Evolutionary conservation across 768 basidiomycete genomes (phyloP).

Genomic region (Coprinellus aureogranulatus): DNA sequence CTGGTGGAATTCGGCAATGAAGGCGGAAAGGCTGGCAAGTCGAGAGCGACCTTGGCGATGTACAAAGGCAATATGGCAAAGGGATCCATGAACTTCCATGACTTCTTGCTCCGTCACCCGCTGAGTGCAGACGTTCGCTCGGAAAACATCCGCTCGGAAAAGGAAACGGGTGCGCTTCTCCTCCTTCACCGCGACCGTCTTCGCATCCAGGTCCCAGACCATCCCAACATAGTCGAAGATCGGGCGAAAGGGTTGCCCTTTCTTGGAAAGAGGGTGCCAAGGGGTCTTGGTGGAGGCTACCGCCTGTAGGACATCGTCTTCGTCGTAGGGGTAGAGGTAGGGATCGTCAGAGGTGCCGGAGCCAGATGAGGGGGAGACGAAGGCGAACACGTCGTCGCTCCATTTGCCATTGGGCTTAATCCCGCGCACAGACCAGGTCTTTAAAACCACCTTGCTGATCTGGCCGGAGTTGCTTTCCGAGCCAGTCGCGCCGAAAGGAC

Average conservation of each 20-base stretch:
- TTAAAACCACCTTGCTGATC: background rate
- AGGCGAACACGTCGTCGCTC: conserved; percentile 30
- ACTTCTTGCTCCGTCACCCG: conserved; percentile 23
- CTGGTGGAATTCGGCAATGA: conserved; percentile 22
- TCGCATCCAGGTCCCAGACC: conserved; percentile 27
- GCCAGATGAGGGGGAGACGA: conserved; percentile 9
- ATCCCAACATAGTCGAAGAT: conserved; percentile 38
- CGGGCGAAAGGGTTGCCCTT: conserved; percentile 23
- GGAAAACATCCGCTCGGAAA: too few relatives aligned
- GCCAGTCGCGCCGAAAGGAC: background rate
- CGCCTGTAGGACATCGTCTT: conserved; percentile 18
- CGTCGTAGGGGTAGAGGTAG: background rate
- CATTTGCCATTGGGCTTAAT: conserved; percentile 20
- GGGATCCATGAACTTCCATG: conserved; percentile 26
- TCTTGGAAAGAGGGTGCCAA: conserved; percentile 27
- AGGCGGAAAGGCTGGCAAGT: conserved; percentile 27
- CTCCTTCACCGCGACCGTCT: conserved; percentile 28
- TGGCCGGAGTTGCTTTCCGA: background rate
- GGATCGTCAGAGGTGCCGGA: background rate
- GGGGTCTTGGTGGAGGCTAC: conserved; percentile 23
- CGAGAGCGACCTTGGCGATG: conserved; percentile 26
- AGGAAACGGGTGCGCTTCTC: background rate
- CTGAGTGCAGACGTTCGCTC: too few relatives aligned
- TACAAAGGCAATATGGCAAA: conserved; percentile 35
- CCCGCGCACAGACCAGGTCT: background rate